Percentiles rank a stretch among this genome's conserved stretches.
These are phyloP conservation scores for Apodospora peruviana DNA, from an alignment of 495 filamentous ascomycete genomes.

Conservation along the genomic window DNA sequence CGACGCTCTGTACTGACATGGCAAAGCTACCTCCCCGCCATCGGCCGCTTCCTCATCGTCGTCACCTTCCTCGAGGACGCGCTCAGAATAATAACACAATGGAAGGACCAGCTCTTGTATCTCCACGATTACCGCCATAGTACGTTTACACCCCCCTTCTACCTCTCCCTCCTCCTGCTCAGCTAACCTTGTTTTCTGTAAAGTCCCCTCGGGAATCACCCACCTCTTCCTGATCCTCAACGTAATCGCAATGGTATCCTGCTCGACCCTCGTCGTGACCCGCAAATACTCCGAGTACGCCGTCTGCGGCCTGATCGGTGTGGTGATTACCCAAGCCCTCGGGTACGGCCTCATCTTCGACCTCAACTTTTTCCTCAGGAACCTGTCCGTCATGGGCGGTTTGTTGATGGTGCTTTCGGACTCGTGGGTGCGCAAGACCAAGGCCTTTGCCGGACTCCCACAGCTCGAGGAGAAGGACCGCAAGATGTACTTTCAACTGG, in stretches of 20 bases:
- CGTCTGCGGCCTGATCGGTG: constrained; percentile 79
- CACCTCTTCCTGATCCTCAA: constrained; percentile 91
- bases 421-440: constrained; percentile 95
- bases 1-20: background rate
- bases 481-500: constrained; percentile 99
- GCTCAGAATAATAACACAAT: constrained; percentile 94
- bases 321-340: constrained; percentile 92
- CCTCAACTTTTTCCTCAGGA: constrained; percentile 99
- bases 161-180: background rate
- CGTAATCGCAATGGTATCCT: constrained; percentile 80
- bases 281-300: constrained; percentile 90
- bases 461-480: constrained; percentile 96
- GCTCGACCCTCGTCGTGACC: constrained; percentile 79
- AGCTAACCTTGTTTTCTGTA: no score
- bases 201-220: constrained; percentile 87
- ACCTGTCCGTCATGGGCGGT: constrained; percentile 92
- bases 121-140: constrained; percentile 90
- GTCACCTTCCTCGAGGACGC: constrained; percentile 98
- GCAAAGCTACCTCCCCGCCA: constrained; percentile 80
- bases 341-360: constrained; percentile 99
- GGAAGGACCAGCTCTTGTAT: constrained; percentile 90
- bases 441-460: constrained; percentile 90
- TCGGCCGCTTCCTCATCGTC: constrained; percentile 95
- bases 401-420: constrained; percentile 97
- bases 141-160: constrained; percentile 41